These are phyloP conservation scores for Boletellus ananas DNA, from an alignment of 768 basidiomycete species.

Conservation along the genomic window DNA sequence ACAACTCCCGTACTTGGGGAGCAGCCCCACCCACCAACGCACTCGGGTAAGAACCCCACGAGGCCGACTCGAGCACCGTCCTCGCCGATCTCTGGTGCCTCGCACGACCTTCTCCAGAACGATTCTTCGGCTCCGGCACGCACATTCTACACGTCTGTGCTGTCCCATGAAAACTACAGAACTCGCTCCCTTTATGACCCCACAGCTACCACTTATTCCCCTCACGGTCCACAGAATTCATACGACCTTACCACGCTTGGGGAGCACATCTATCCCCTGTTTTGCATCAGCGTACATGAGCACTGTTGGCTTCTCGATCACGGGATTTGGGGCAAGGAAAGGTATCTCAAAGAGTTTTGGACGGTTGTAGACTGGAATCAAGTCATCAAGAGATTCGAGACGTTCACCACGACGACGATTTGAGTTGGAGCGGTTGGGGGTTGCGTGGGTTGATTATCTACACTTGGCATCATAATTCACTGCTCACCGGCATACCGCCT, in stretches of 20 bases:
- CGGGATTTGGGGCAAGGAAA: conserved; percentile 89
- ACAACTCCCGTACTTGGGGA: conserved; percentile 31
- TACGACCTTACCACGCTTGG: conserved; percentile 37
- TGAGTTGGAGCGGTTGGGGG: conserved; percentile 7
- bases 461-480: conserved; percentile 17
- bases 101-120: conserved; percentile 27
- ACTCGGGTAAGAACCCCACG: not conserved
- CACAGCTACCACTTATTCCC: not conserved
- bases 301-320: conserved; percentile 88
- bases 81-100: conserved; percentile 42
- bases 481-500: conserved; percentile 19
- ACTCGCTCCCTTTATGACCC: conserved; percentile 29
- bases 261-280: conserved; percentile 63
- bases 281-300: conserved; percentile 77
- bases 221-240: conserved; percentile 14
- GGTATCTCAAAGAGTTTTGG: conserved; percentile 84
- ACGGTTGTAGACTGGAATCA: conserved; percentile 73
- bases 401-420: conserved; percentile 14
- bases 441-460: conserved; percentile 4
- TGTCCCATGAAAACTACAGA: conserved; percentile 2
- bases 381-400: conserved; percentile 37
- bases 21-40: not conserved
- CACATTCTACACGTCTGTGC: conserved; percentile 26
- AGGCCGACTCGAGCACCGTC: conserved; percentile 21
- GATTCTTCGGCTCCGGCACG: conserved; percentile 30